A percentile compares a stretch with the other conserved stretches of the same genome.
These are phyloP conservation scores for Solanum acaule DNA, from an alignment of 257 asterid species.

Conservation along the genomic window DNA sequence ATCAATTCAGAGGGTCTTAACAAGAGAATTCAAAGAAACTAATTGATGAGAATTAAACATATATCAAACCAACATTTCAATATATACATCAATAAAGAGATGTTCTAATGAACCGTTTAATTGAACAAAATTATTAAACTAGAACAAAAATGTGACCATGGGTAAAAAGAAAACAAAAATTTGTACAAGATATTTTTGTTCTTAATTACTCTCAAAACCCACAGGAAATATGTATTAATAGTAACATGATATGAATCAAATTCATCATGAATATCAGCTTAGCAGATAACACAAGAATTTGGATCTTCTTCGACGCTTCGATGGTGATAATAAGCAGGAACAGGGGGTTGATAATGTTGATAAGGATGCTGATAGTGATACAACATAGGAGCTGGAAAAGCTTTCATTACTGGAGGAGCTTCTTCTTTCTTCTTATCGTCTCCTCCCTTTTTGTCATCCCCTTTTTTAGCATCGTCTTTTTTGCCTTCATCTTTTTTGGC, in stretches of 20 bases:
- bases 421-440: constrained; percentile 29
- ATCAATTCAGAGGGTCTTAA: not conserved
- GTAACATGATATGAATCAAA: not conserved
- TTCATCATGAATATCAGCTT: not conserved
- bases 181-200: not conserved
- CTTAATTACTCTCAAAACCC: not conserved
- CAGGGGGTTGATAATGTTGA: constrained; percentile 11
- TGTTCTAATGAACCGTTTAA: not conserved
- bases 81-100: not conserved
- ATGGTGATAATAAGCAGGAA: constrained; percentile 7
- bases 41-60: too few species aligned
- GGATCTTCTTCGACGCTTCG: constrained; percentile 37
- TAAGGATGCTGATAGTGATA: constrained; percentile 18
- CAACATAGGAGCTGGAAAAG: constrained; percentile 14
- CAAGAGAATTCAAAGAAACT: not conserved
- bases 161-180: not conserved
- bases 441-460: constrained; percentile 10
- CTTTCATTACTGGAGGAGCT: constrained; percentile 5
- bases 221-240: not conserved
- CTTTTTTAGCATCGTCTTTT: not conserved
- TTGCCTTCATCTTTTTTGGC: not conserved
- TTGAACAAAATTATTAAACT: too few species aligned
- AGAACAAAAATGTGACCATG: not conserved
- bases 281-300: constrained; percentile 19
- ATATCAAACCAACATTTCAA: not conserved